Percentiles rank a stretch among this genome's conserved stretches.
phyloP scores from a whole-genome alignment of 345 rosid species.

The Excoecaria cochinchinensis region DNA sequence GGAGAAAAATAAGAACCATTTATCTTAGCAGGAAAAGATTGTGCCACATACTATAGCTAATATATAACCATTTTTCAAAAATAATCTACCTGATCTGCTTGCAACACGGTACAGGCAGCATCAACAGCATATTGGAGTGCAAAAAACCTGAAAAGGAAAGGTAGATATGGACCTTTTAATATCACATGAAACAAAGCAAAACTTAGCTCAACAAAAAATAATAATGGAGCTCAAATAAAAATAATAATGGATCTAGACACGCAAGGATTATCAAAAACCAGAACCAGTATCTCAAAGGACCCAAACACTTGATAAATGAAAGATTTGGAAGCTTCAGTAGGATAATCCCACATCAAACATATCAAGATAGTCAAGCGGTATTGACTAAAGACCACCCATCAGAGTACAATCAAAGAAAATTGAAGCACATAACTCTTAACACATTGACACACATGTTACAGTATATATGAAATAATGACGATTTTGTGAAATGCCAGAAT shows the following conservation, averaged over 20 bases:
- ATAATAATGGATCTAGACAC: neutral
- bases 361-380: neutral
- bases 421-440: too few relatives aligned
- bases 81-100: conserved; percentile 82
- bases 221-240: too few relatives aligned
- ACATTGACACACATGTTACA: too few relatives aligned
- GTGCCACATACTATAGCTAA: neutral
- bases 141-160: conserved; percentile 47
- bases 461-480: neutral
- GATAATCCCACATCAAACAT: too few relatives aligned
- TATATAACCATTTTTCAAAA: neutral
- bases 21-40: neutral
- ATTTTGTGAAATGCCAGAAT: neutral
- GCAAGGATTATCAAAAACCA: neutral
- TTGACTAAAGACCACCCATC: neutral
- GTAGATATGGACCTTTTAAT: neutral
- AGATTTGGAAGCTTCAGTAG: neutral
- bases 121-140: conserved; percentile 95
- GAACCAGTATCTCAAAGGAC: neutral
- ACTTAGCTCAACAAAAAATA: neutral
- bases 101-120: conserved; percentile 94
- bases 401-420: neutral
- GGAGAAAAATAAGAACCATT: neutral
- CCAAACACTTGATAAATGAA: neutral
- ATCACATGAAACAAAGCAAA: neutral